Percentiles rank a stretch among this genome's conserved stretches.
These are phyloP conservation scores for Xylaria grammica DNA, from an alignment of 495 filamentous ascomycete species.

Conservation along the genomic window DNA sequence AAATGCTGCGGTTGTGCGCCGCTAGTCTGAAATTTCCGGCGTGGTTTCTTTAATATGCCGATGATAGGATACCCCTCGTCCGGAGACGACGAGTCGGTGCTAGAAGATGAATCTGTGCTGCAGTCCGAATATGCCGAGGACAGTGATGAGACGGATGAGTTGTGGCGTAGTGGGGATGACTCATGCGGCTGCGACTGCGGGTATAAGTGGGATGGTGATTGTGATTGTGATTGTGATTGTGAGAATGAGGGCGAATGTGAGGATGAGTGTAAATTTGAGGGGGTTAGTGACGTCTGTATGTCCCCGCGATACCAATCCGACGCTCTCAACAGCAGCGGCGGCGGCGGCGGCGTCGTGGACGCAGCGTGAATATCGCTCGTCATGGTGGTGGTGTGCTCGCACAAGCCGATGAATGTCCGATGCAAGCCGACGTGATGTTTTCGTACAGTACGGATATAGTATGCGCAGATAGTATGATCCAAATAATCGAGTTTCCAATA, in stretches of 20 bases:
- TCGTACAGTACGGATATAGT: too few species aligned
- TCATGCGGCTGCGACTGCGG: background rate
- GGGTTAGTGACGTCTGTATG: too few species aligned
- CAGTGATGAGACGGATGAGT: constrained; percentile 9
- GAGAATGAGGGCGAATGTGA: background rate
- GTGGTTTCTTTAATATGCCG: constrained; percentile 18
- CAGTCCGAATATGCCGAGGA: background rate
- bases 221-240: background rate
- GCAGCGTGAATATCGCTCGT: too few species aligned
- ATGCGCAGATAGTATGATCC: too few species aligned
- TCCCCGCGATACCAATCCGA: too few species aligned
- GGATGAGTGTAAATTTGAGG: too few species aligned
- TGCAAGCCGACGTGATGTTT: too few species aligned
- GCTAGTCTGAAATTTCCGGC: too few species aligned
- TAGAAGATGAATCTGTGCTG: background rate
- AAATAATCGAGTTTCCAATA: too few species aligned
- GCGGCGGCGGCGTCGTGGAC: too few species aligned
- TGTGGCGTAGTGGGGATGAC: background rate
- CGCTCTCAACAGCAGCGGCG: background rate
- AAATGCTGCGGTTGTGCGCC: background rate
- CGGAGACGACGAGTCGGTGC: background rate
- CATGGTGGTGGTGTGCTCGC: too few species aligned
- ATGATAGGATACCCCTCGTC: background rate
- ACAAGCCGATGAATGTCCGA: too few species aligned
- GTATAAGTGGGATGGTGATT: background rate